These are phyloP conservation scores for Helminthosporium solani DNA, from an alignment of 2,329 filamentous ascomycete genomes.

Conservation along the genomic window DNA sequence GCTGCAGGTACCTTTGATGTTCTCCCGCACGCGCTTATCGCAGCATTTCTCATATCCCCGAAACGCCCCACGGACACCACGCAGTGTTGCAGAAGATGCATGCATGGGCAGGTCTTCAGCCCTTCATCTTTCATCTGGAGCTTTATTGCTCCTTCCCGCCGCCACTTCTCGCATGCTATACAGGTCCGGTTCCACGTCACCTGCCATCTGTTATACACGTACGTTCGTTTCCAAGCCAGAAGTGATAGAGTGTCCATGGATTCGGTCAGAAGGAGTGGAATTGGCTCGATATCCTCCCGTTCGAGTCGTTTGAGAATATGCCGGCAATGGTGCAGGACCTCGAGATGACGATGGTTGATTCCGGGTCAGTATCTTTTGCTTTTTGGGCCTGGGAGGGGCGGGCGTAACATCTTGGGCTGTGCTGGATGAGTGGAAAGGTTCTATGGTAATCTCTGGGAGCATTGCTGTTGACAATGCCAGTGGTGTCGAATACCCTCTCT, in stretches of 20 bases:
- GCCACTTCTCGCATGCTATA: background rate
- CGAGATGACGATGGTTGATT: conserved; percentile 27
- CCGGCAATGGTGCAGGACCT: conserved; percentile 15
- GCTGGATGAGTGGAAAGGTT: conserved; percentile 12
- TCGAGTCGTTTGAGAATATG: conserved; percentile 18
- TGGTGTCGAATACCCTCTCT: conserved; percentile 19
- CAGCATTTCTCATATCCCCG: conserved; percentile 13
- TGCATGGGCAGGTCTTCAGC: conserved; percentile 6
- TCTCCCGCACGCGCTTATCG: no score
- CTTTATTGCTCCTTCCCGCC: conserved; percentile 14
- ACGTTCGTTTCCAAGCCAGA: conserved; percentile 2
- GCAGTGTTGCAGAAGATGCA: conserved; percentile 10
- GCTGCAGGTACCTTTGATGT: no score
- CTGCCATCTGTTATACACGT: background rate
- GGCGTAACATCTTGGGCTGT: background rate
- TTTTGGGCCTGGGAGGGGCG: background rate
- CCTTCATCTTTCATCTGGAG: conserved; percentile 13
- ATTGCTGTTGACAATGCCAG: background rate
- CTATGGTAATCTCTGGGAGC: background rate
- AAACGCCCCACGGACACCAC: conserved; percentile 28
- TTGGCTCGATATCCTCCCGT: conserved; percentile 8
- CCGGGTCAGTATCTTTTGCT: conserved; percentile 17
- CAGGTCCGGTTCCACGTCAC: no score
- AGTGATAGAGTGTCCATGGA: conserved; percentile 22
- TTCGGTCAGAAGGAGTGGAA: conserved; percentile 15